Percentiles rank a stretch among this genome's conserved stretches.
These are phyloP conservation scores for Avena eriantha DNA, from an alignment of 176 grass and related monocot genomes.

Conservation along the genomic window DNA sequence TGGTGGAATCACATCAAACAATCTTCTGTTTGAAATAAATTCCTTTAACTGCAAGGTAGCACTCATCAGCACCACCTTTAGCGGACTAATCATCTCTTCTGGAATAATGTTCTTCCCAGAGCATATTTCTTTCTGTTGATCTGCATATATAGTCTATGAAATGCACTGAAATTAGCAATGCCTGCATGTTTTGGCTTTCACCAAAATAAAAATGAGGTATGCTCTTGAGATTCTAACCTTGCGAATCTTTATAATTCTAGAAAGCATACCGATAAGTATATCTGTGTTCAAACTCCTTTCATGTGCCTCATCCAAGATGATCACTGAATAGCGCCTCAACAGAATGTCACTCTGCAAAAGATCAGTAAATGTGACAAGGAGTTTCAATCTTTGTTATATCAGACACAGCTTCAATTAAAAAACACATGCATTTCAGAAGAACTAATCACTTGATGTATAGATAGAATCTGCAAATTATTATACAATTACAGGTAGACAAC, in stretches of 20 bases:
- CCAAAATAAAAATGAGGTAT: conserved; percentile 37
- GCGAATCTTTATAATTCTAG: conserved; percentile 85
- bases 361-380: conserved; percentile 38
- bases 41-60: conserved; percentile 92
- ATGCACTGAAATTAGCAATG: conserved; percentile 48
- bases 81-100: conserved; percentile 67
- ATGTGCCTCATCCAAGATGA: conserved; percentile 99
- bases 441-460: conserved; percentile 3
- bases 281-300: conserved; percentile 99
- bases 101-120: conserved; percentile 56
- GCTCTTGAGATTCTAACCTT: conserved; percentile 61
- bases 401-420: conserved; percentile 24
- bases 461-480: conserved; percentile 11
- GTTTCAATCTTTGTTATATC: conserved; percentile 21
- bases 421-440: conserved; percentile 27
- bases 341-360: conserved; percentile 78
- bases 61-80: conserved; percentile 97
- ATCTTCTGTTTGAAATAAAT: conserved; percentile 83
- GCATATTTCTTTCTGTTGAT: conserved; percentile 69
- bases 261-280: conserved; percentile 98
- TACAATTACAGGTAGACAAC: conserved; percentile 21
- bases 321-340: conserved; percentile 79
- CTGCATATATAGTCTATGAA: conserved; percentile 56
- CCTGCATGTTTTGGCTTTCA: conserved; percentile 22
- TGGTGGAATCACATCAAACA: conserved; percentile 78